These are phyloP conservation scores for Coemansia sp. DNA, from an alignment of 192 early-diverging fungal genomes.

Conservation along the genomic window DNA sequence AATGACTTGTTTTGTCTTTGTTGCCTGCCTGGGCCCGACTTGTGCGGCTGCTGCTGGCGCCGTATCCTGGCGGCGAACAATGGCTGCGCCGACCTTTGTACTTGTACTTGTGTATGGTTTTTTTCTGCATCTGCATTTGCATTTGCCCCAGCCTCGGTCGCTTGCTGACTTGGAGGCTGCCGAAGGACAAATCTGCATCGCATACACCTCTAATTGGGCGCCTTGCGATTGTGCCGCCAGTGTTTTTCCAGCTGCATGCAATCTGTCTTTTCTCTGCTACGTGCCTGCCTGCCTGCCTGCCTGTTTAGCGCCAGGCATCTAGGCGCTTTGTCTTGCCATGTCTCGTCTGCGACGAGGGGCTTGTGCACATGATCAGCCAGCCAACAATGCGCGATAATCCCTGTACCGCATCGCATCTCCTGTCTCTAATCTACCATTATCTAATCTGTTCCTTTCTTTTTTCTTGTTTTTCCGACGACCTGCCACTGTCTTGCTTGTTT, in stretches of 20 bases:
- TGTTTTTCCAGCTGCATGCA: neutral
- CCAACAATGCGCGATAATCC: neutral
- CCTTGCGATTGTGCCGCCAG: neutral
- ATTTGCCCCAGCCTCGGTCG: no score
- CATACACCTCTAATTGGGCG: neutral
- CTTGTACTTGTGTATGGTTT: no score
- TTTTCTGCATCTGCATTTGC: no score
- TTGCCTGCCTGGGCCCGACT: constrained; percentile 8
- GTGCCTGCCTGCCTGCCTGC: no score
- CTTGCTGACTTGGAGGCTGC: neutral
- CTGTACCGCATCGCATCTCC: neutral
- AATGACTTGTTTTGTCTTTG: neutral
- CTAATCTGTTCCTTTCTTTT: neutral
- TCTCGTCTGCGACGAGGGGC: neutral
- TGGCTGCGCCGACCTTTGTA: no score
- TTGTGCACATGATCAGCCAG: neutral
- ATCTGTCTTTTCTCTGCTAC: neutral
- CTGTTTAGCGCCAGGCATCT: no score
- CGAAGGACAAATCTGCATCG: neutral
- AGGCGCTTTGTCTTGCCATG: neutral
- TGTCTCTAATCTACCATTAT: neutral
- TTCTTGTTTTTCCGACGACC: neutral
- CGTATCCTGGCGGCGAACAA: no score
- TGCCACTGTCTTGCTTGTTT: no score
- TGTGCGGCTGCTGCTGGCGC: no score